Conservation (phyloP, 2,329 filamentous ascomycete species). For the Achaetomium macrosporum region DNA sequence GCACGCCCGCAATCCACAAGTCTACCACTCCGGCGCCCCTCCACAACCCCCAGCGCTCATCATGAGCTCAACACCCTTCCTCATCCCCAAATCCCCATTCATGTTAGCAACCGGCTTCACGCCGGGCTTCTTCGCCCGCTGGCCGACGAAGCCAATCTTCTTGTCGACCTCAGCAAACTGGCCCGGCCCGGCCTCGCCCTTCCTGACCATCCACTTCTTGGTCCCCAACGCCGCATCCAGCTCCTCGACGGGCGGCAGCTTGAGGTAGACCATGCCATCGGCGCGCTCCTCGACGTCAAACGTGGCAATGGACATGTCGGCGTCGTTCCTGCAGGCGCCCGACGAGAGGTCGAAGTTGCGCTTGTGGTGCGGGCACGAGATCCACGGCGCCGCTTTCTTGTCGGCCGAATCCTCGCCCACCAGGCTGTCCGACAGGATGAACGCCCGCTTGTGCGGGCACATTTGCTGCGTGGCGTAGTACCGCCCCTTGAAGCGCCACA, state of each 20-base stretch:
- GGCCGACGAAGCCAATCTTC: constrained; percentile 41
- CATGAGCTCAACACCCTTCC: constrained; percentile 33
- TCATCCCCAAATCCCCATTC: constrained; percentile 29
- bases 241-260: constrained; percentile 73
- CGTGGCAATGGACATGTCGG: constrained; percentile 66
- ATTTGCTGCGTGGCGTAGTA: constrained; percentile 90
- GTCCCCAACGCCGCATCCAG: constrained; percentile 75
- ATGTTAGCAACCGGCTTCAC: constrained; percentile 28
- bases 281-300: constrained; percentile 68
- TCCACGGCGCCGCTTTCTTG: constrained; percentile 53
- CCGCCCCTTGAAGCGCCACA: constrained; percentile 75
- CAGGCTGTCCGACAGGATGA: constrained; percentile 80
- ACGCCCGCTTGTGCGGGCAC: constrained; percentile 88
- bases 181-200: constrained; percentile 51
- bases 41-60: constrained; percentile 37
- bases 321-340: constrained; percentile 69
- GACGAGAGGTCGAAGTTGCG: constrained; percentile 74
- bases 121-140: constrained; percentile 38
- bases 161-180: constrained; percentile 42
- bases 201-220: constrained; percentile 69
- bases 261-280: constrained; percentile 74
- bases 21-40: constrained; percentile 42
- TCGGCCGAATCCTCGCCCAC: constrained; percentile 57
- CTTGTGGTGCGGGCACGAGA: constrained; percentile 85
- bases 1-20: too few relatives aligned